Base-by-base conservation (phyloP, 805 yeast genomes). In the Geotrichum ghanense region DNA sequence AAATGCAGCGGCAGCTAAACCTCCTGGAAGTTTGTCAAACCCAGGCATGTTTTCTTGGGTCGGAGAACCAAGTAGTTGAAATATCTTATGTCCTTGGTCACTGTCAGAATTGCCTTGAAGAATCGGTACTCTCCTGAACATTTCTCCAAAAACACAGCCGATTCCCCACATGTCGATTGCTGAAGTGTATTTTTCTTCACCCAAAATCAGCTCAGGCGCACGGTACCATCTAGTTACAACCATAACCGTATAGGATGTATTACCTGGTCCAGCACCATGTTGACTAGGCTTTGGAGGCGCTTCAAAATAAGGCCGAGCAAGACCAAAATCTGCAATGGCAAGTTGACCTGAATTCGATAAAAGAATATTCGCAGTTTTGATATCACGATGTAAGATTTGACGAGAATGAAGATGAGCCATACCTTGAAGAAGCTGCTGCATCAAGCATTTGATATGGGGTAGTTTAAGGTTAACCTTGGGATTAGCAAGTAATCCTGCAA, bases 171-270 rank as follows among this genome's bases (percentile, higher is more conserved):
- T 75, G 64, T 92, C 99, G 10, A 90, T 90, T 0, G 97, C 95
- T 0, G 97, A 84, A 1, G 97, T 88, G 62, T 90, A 90, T 49
- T 74, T 70, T 54, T 83, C 72, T 53, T 88, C 95, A 2, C 96
- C 96, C 45, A 92, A 66, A 14, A 92, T 72, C 17, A 92, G 70
- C 62, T 90, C 98, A 0, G 97, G 98, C 1, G 98, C 95, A 49
- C 98, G 71, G 64, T 94, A 92, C 98, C 98, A 92, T 53, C 98
- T 67, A 0, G 98, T 92, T 34, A 92, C 97, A 2, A 92, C 98
- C 46, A 76, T 71, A n/a, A 75, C 72, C 0, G 85, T 79, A 53
- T 77, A 74, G 25, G 67, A 58, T 3, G 63, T 57, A 1, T 56
- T 51, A 3, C 69, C 69, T 5, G 61, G 64, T 0, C 68, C 67